These are phyloP conservation scores for Posidonia oceanica DNA, from an alignment of 116 monocot genomes.

Conservation along the genomic window DNA sequence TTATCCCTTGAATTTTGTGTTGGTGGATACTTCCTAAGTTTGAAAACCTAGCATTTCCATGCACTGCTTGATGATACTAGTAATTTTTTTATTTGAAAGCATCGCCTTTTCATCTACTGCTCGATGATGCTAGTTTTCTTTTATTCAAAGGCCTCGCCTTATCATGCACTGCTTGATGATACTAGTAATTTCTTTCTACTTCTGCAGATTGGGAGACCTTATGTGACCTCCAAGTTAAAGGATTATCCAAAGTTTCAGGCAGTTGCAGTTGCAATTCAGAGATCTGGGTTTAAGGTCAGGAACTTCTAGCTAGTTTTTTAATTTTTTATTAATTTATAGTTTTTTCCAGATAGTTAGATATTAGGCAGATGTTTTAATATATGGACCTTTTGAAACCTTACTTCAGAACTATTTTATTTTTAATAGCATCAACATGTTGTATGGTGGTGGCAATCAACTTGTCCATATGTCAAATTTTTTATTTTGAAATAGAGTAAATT, in stretches of 20 bases:
- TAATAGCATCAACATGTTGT: no score
- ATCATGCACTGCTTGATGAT: neutral
- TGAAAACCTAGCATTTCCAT: no score
- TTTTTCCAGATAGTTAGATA: neutral
- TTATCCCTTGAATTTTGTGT: no score
- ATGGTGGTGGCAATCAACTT: no score
- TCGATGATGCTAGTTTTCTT: no score
- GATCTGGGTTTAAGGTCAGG: slow-evolving; percentile 96
- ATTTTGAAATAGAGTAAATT: no score
- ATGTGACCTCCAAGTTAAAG: slow-evolving; percentile 89
- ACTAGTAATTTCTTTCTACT: slow-evolving; percentile 1
- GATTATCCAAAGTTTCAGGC: slow-evolving; percentile 99
- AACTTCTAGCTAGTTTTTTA: slow-evolving; percentile 3
- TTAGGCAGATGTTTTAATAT: no score
- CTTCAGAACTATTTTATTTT: no score
- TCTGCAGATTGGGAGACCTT: slow-evolving; percentile 85
- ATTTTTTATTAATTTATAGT: neutral
- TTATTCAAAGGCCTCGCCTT: no score
- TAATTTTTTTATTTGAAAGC: neutral
- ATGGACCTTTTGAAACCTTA: no score
- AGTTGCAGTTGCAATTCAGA: slow-evolving; percentile 97
- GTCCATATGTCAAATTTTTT: no score
- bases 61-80: neutral
- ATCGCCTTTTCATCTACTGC: neutral
- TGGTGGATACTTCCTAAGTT: no score